These are phyloP conservation scores for Medicago ruthenica DNA, from an alignment of 306 rosid genomes.

Conservation along the genomic window DNA sequence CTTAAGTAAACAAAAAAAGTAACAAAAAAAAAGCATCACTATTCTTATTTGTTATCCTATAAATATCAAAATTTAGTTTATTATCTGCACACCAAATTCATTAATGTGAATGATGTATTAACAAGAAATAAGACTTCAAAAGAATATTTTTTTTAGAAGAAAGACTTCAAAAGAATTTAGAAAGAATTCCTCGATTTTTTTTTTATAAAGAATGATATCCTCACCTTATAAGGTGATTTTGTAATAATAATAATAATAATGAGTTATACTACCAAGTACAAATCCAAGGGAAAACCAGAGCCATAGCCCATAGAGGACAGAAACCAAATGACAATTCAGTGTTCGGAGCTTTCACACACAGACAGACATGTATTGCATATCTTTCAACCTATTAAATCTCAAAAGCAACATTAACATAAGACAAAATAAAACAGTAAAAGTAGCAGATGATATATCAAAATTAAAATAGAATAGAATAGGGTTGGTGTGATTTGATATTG, in stretches of 20 bases:
- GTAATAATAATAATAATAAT: too few species aligned
- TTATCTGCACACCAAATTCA: too few species aligned
- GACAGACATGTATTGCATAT: background rate
- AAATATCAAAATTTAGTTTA: too few species aligned
- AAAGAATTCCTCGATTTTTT: too few species aligned
- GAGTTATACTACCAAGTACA: background rate
- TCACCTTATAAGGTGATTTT: background rate
- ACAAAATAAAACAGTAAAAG: slow-evolving; percentile 39
- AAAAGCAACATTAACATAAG: slow-evolving; percentile 37
- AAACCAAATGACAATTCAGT: slow-evolving; percentile 30
- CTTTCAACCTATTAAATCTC: slow-evolving; percentile 25
- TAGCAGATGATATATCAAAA: slow-evolving; percentile 2
- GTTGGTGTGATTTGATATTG: slow-evolving; percentile 20
- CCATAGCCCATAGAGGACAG: background rate
- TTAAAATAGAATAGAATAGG: background rate
- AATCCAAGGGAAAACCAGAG: background rate
- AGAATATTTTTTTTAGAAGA: too few species aligned
- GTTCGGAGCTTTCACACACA: background rate
- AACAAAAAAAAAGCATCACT: too few species aligned
- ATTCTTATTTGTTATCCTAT: too few species aligned
- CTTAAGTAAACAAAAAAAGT: background rate
- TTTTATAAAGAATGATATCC: too few species aligned
- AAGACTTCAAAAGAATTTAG: too few species aligned
- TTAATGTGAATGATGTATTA: background rate
- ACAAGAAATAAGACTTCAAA: too few species aligned